Evolutionary conservation across 345 rosid genomes (phyloP), one percentile per base, ranked within the genome.

Genomic region (Diplotaxis tenuifolia): DNA sequence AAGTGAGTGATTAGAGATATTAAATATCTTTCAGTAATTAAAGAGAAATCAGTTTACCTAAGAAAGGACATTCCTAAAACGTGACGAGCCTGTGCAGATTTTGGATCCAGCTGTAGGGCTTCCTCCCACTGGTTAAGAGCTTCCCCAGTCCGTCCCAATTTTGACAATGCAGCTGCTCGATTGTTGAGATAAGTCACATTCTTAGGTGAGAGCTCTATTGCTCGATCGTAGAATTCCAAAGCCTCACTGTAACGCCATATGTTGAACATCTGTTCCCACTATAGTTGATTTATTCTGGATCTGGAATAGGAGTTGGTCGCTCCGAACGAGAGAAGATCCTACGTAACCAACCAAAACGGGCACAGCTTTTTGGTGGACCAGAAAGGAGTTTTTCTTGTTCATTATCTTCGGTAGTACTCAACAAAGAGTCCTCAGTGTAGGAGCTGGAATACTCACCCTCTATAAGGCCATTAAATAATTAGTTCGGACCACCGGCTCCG

Each of bases 161-260:
- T 23, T 1, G 3, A 23, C 79, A 92, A 82, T 4, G 89, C 96
- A 0, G 93, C 97, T 1, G 96, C 97, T 25, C 96, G 76, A 66
- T 92, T 95, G 80, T 91, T 83, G 75, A 82, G 73, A 40, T 82
- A 95, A 10, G 93, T 85, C 0, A 91, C 90, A 70, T 89, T 95
- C 18, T 32, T 23, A 23, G 25, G 25, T 2, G 83, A 76, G 52
- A 87, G 78, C 27, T 84, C 78, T 32, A 95, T 84, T 27, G 99
- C 99, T 80, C 80, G 86, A 3, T 23, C 97, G 11, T 94, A 94
- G 25, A 23, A 23, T 23, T 23, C 25, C 62, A 94, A 82, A 23
- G 97, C 99, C 72, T 87, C 93, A 15, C 31, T 73, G 80, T 87
- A 89, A 54, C 78, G 25, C 28, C 28, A 25, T 25, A 1, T 25